Base-by-base conservation (phyloP, 202 grass and related monocot genomes). In the Panicum virgatum region DNA sequence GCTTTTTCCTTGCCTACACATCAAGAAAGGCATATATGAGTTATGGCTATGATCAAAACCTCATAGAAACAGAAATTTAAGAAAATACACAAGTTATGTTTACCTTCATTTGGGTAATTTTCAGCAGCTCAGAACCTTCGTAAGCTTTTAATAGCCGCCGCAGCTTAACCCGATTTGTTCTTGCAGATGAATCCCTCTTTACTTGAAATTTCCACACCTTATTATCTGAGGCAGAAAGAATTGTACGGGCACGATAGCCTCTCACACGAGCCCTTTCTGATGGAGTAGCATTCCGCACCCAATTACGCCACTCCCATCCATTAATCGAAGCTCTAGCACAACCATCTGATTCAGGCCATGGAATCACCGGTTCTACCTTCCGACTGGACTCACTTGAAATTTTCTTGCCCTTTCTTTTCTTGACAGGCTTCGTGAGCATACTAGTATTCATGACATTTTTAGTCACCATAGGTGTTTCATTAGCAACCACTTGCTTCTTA, bases 271-370 rank as follows among this genome's bases (percentile, higher is more conserved):
- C 83, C 65, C 87, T 89, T 70, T 98, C 90, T 66, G 96, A 82
- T 58, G 88, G 82, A 74, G 85, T 88, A 59, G 96, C 96, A 77
- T 86, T 91, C 7, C 84, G 82, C 4, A 88, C 91, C 96, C 96
- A 98, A 62, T 84, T 79, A 83, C 85, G 92, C 96, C 96, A 98
- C 6, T 91, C 92, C 96, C 96, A 98, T 66, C 96, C 96, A 74
- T 64, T 86, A 34, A 94, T 88, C 40, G 92, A 95, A 89, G 83
- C 85, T 75, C 88, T 89, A 82, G 96, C 96, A 90, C 90, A 98
- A 25, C 90, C 92, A 76, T 90, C 90, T 88, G 92, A 95, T 44
- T 83, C 75, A 54, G 95, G 95, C 61, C 88, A 97, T 52, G 89
- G 72, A 81, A 88, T 67, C 40, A 60, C 20, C 20, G 76, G 80